Conservation (phyloP, 2,329 filamentous ascomycete genomes). For the Penicillium sp. region DNA sequence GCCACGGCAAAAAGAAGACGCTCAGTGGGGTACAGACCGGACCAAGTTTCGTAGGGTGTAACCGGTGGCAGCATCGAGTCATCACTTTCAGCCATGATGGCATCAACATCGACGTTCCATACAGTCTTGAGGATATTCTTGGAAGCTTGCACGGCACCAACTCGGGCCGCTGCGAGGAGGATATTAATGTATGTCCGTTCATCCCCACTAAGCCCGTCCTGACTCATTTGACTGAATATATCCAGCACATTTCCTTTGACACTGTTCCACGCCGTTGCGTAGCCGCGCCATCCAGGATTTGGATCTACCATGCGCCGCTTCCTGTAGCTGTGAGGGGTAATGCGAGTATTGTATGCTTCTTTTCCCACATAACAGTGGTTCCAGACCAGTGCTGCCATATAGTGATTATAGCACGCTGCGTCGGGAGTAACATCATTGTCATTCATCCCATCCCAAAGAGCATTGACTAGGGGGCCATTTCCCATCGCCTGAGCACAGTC, state of each 20-base stretch:
- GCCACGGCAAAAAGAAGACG: constrained; percentile 64
- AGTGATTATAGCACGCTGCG: constrained; percentile 54
- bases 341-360: constrained; percentile 39
- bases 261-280: constrained; percentile 28
- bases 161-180: constrained; percentile 52
- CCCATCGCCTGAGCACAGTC: constrained; percentile 50
- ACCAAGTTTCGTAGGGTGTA: constrained; percentile 45
- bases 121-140: constrained; percentile 49
- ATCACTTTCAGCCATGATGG: constrained; percentile 35
- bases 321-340: constrained; percentile 30
- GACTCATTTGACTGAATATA: constrained; percentile 50
- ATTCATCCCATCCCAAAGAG: constrained; percentile 45
- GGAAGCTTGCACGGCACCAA: constrained; percentile 49
- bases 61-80: constrained; percentile 31
- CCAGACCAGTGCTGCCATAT: constrained; percentile 52
- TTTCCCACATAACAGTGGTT: constrained; percentile 39
- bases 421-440: constrained; percentile 42
- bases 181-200: constrained; percentile 54
- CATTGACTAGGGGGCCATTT: constrained; percentile 30
- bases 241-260: constrained; percentile 34
- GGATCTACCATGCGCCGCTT: constrained; percentile 23
- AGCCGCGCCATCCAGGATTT: constrained; percentile 28
- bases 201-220: constrained; percentile 43
- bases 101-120: constrained; percentile 54
- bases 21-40: constrained; percentile 57